Conservation (phyloP, 2,329 filamentous ascomycete species). For the Juglanconis oblonga region DNA sequence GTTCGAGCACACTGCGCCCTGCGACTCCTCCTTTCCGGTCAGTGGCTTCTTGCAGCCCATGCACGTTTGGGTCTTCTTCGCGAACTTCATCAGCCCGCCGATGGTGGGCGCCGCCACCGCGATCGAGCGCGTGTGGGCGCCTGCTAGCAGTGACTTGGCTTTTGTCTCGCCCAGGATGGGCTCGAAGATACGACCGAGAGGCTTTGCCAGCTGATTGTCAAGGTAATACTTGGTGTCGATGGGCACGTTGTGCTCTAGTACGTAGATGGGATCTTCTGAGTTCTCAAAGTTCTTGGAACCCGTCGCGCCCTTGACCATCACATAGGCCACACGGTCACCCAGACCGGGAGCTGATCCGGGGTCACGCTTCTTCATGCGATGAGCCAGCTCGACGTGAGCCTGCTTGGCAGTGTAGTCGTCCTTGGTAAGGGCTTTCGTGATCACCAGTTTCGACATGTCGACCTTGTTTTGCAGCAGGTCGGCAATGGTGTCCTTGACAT, state of each 20-base stretch:
- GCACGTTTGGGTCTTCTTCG: constrained; percentile 96
- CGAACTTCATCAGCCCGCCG: constrained; percentile 96
- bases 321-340: constrained; percentile 95
- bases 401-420: constrained; percentile 87
- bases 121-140: constrained; percentile 92
- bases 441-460: constrained; percentile 98
- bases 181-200: constrained; percentile 92
- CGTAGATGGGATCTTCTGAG: constrained; percentile 94
- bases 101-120: constrained; percentile 87
- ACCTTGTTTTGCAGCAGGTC: constrained; percentile 95
- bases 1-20: constrained; percentile 83
- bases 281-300: constrained; percentile 96
- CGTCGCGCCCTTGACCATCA: constrained; percentile 88
- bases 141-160: constrained; percentile 79
- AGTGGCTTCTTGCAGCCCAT: constrained; percentile 99
- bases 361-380: constrained; percentile 96
- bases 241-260: constrained; percentile 94
- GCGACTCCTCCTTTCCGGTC: constrained; percentile 71
- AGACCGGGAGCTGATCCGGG: constrained; percentile 88
- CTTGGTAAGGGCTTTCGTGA: constrained; percentile 95
- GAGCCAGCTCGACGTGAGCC: constrained; percentile 91
- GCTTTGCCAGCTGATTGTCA: constrained; percentile 96
- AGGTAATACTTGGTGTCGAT: constrained; percentile 99
- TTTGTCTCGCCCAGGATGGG: constrained; percentile 94
- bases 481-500: constrained; percentile 94